These are phyloP conservation scores for Selaginella tamariscina DNA, from an alignment of 75 land plant genomes.

Conservation along the genomic window DNA sequence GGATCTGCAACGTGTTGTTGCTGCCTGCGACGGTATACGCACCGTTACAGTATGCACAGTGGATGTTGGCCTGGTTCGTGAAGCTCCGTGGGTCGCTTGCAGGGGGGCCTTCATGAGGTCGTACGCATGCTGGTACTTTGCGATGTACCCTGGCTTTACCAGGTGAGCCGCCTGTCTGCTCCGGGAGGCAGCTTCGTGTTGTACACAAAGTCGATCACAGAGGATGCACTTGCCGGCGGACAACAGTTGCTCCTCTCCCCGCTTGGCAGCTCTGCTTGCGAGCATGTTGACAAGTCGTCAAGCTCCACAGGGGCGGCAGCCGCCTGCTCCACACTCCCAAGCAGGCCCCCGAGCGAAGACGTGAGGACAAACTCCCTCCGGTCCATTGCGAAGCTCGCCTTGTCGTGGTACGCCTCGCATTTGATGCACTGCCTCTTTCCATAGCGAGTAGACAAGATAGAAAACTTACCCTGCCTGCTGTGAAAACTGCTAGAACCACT, in stretches of 20 bases:
- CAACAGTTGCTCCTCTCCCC: background rate
- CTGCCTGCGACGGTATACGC: constrained; percentile 12
- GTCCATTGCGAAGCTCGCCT: too few species aligned
- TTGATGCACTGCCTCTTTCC: too few species aligned
- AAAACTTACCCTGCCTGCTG: too few species aligned
- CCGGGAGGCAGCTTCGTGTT: background rate
- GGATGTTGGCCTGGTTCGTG: constrained; percentile 9
- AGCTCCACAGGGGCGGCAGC: too few species aligned
- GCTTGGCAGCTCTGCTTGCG: too few species aligned
- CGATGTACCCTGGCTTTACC: background rate
- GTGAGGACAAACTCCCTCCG: too few species aligned
- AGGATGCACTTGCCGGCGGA: background rate
- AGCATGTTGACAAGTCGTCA: too few species aligned
- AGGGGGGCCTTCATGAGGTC: constrained; percentile 16
- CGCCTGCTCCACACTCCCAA: too few species aligned
- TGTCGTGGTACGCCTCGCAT: too few species aligned
- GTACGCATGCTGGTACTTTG: constrained; percentile 9
- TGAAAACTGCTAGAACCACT: too few species aligned
- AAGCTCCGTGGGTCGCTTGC: constrained; percentile 17
- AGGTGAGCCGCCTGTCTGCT: background rate
- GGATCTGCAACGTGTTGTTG: constrained; percentile 11
- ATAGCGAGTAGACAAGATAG: too few species aligned
- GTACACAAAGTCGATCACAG: background rate
- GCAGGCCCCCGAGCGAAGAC: too few species aligned
- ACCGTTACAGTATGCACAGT: constrained; percentile 16